Evolutionary conservation across 352 stramenopile species (phyloP).

Genomic region (Phytophthora palmivora): DNA sequence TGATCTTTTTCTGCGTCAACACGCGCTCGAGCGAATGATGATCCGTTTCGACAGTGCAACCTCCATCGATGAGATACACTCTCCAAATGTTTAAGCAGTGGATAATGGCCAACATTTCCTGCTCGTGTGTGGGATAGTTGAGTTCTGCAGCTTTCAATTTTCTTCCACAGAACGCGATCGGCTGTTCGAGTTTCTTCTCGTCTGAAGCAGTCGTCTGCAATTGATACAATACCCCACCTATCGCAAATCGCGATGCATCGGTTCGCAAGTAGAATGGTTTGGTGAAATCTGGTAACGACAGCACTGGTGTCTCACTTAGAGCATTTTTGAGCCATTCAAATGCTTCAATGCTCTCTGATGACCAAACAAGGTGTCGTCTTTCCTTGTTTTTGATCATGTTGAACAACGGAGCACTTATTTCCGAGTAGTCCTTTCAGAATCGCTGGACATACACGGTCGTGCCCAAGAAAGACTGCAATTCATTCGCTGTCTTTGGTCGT

Average conservation of each 20-base stretch:
- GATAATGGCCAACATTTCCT: conserved; percentile 19
- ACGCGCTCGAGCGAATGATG: neutral
- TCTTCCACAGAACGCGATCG: conserved; percentile 11
- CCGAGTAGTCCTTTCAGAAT: neutral
- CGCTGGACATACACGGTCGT: neutral
- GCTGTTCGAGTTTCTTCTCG: neutral
- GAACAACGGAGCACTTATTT: neutral
- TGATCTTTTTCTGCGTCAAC: neutral
- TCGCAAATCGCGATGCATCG: too few species aligned
- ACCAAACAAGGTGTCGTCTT: neutral
- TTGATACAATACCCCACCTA: too few species aligned
- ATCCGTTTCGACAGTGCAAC: conserved; percentile 4
- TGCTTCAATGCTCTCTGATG: neutral
- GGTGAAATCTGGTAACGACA: too few species aligned
- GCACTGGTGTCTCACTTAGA: neutral
- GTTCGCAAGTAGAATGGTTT: too few species aligned
- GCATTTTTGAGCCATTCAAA: neutral
- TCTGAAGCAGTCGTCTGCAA: neutral
- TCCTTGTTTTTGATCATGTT: neutral
- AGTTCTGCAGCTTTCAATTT: conserved; percentile 13
- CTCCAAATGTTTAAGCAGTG: conserved; percentile 10
- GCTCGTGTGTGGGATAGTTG: conserved; percentile 26
- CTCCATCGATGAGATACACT: conserved; percentile 2
- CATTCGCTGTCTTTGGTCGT: neutral
- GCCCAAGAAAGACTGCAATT: conserved; percentile 1